Evolutionary conservation across 345 rosid species (phyloP).

Genomic region (Moringa oleifera): DNA sequence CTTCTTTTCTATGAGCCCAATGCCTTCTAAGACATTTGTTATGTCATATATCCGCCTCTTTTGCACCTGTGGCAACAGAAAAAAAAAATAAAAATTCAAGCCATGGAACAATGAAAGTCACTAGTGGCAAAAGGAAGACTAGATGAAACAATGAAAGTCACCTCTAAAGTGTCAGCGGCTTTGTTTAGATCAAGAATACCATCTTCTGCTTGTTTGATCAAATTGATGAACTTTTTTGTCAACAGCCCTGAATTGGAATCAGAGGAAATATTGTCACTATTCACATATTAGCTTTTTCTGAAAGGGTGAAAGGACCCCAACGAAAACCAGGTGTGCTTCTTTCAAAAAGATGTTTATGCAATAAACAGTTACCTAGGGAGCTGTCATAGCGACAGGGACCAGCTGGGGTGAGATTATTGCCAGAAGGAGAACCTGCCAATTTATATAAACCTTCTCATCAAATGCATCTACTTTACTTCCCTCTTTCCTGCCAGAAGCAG

Average conservation of each 20-base stretch:
- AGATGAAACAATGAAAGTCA: conserved; percentile 21
- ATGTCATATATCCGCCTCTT: conserved; percentile 97
- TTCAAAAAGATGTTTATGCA: background rate
- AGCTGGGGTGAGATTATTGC: conserved; percentile 62
- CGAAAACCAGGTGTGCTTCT: background rate
- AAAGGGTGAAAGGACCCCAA: background rate
- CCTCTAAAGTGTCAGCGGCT: conserved; percentile 95
- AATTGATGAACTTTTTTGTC: conserved; percentile 95
- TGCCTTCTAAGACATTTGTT: conserved; percentile 98
- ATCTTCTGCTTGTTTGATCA: conserved; percentile 94
- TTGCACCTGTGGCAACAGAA: conserved; percentile 63
- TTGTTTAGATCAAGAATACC: conserved; percentile 94
- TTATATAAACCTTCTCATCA: conserved; percentile 21
- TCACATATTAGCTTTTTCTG: conserved; percentile 1
- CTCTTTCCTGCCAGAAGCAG: conserved; percentile 4
- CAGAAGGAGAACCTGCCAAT: conserved; percentile 91
- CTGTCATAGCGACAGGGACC: conserved; percentile 99
- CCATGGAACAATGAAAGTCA: too few species aligned
- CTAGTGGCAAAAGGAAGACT: background rate
- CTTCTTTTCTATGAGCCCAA: conserved; percentile 96
- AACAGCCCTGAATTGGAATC: conserved; percentile 57
- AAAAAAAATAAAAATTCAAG: conserved; percentile 12
- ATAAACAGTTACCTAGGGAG: conserved; percentile 66
- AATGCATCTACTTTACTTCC: conserved; percentile 10
- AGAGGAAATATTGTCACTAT: background rate